Percentiles rank a stretch among this genome's conserved stretches.
phyloP scores from a whole-genome alignment of 129 eudicot genomes.

The Artemisia tridentata region DNA sequence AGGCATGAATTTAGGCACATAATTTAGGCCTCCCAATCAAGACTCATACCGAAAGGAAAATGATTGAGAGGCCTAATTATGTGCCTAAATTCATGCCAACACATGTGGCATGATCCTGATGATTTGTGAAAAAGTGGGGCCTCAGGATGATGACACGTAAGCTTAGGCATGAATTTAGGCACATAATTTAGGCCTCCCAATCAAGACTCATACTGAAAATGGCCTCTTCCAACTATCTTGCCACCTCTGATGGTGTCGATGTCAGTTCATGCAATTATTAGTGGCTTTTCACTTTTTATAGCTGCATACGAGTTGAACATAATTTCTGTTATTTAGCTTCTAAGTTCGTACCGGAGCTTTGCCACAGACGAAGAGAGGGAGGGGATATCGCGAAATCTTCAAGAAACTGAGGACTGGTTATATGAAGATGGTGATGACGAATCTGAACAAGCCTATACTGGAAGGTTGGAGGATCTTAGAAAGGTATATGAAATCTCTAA shows the following conservation, averaged over 20 bases:
- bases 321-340: conserved; percentile 49
- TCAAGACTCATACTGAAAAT: background rate
- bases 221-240: background rate
- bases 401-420: conserved; percentile 92
- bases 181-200: no score
- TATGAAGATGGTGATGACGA: conserved; percentile 99
- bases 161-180: no score
- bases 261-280: background rate
- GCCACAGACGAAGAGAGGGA: conserved; percentile 78
- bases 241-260: background rate
- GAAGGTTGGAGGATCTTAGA: conserved; percentile 64
- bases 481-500: conserved; percentile 44
- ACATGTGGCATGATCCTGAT: no score
- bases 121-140: no score
- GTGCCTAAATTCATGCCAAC: no score
- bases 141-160: no score
- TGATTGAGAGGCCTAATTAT: no score
- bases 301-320: conserved; percentile 5
- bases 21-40: no score
- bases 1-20: no score
- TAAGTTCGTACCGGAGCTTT: conserved; percentile 67
- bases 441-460: conserved; percentile 64
- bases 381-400: conserved; percentile 58
- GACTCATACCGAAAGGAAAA: no score
- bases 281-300: conserved; percentile 1